phyloP scores from a whole-genome alignment of 1,284 basidiomycete genomes.

The Rhodotorula sp. region DNA sequence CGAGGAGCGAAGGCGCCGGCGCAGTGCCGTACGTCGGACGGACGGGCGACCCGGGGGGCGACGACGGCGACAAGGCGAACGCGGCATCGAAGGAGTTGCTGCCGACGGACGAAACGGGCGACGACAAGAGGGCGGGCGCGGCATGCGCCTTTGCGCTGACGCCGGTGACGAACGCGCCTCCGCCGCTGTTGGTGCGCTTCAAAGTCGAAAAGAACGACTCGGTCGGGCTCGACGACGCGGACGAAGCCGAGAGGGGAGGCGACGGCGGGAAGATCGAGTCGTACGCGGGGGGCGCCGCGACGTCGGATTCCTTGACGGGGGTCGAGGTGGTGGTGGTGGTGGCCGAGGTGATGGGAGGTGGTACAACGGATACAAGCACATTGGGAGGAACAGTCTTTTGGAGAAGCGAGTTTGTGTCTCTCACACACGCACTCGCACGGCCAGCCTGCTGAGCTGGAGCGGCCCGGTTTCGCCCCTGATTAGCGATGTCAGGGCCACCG shows the following conservation, averaged over 20 bases:
- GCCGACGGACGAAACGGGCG: conserved; percentile 11
- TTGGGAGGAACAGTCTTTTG: not conserved
- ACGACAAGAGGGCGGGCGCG: conserved; percentile 24
- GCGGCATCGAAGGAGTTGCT: not conserved
- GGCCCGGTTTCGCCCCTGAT: conserved; percentile 25
- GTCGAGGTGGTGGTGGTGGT: conserved; percentile 10
- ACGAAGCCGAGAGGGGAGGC: conserved; percentile 29
- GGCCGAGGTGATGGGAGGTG: conserved; percentile 9
- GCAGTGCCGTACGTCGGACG: not conserved
- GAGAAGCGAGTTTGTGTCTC: conserved; percentile 14
- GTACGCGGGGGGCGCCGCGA: conserved; percentile 27
- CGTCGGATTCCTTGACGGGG: not conserved
- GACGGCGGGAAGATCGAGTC: conserved; percentile 35
- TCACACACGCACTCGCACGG: conserved; percentile 22
- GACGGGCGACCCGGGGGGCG: not conserved
- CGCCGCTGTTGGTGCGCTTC: no score
- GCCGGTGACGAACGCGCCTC: not conserved
- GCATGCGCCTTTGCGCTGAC: conserved; percentile 2
- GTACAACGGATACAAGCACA: conserved; percentile 13
- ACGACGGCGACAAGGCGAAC: conserved; percentile 4
- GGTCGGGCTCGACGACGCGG: conserved; percentile 9
- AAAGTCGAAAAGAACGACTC: conserved; percentile 16
- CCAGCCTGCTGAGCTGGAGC: conserved; percentile 12
- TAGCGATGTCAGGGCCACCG: conserved; percentile 37
- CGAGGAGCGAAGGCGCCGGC: conserved; percentile 17